Base-by-base conservation (phyloP, 306 rosid genomes). In the Corylus avellana region DNA sequence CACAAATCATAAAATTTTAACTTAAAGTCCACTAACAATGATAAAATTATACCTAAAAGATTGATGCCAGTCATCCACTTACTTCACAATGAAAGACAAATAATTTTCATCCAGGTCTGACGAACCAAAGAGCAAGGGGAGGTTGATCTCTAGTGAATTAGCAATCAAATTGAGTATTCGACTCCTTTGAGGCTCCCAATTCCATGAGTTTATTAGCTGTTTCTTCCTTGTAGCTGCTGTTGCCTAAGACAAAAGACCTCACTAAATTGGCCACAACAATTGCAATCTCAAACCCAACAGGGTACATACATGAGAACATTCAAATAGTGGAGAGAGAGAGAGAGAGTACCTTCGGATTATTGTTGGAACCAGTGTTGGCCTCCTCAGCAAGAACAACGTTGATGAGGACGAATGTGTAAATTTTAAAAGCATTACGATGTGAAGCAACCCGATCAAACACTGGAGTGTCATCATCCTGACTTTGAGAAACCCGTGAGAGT, bases 101-200 rank as follows among this genome's bases (percentile, higher is more conserved):
- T 88, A 94, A 70, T 77, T 86, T 86, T 94, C 98, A 25, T 94
- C 97, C 2, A 85, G 85, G 51, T 89, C 88, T 5, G 93, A 58
- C 12, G 94, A 87, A 80, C 98, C 94, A 83, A 94, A 94, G 84
- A 94, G 93, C 85, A 89, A 77, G 64, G 81, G 79, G 67, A 94
- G 94, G 81, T 92, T 94, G 75, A 90, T 86, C 90, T 94, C 98
- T 86, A 94, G 48, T 35, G 98, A 94, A 75, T 91, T 94, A 58
- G 97, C 98, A 83, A 94, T 90, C 81, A 92, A 90, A 49, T 83
- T 84, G 70, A 94, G 97, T 78, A 94, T 88, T 46, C 97, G 90
- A 48, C 88, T 86, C 84, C 98, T 90, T 46, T 90, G 97, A 29
- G 90, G 79, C 85, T 92, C 98, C 98, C 97, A 94, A 75, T 90